Base-by-base conservation (phyloP, 768 basidiomycete species). In the Tremella mesenterica region DNA sequence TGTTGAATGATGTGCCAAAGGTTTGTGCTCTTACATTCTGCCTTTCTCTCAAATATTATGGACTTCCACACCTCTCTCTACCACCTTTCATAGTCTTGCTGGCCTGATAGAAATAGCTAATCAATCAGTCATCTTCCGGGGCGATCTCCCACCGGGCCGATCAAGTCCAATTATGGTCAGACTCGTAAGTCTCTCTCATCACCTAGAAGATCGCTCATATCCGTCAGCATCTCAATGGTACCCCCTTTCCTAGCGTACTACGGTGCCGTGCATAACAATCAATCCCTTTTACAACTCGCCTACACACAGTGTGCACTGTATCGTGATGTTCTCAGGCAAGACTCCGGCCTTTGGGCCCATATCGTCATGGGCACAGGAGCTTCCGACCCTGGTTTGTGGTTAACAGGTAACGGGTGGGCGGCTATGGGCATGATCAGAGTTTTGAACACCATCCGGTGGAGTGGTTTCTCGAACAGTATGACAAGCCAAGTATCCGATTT, bases 171-270 rank as follows among this genome's bases (percentile, higher is more conserved):
- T 68, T 72, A 53, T 77, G 64, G 68, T 54, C 65, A 29, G 69
- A 64, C 45, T 61, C 52, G 23, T 34, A 50, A 13, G 34, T 18
- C 33, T 38, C 1, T 4, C 10, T 25, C 21, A 21, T 27, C 33
- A 6, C 28, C 5, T 16, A 25, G 50, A 13, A n/a, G 33, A 13
- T 29, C n/a, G 23, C 21, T 43, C 18, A 26, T 14, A 29, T 20
- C 31, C 1, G 5, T 8, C 44, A 51, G 50, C 41, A 72, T 77
- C 0, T 77, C 73, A 58, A 77, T 77, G 76, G 77, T 74, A 1
- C 76, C 76, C 21, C 77, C 77, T 9, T 79, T 75, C 63, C 66
- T 79, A 29, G 77, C 77, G 20, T 75, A 72, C 57, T 77, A 75
- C 59, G 78, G 73, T 4, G 75, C 69, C 3, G 53, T 72, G 20